Conservation (phyloP, 129 eudicot genomes). For the Glebionis coronaria region DNA sequence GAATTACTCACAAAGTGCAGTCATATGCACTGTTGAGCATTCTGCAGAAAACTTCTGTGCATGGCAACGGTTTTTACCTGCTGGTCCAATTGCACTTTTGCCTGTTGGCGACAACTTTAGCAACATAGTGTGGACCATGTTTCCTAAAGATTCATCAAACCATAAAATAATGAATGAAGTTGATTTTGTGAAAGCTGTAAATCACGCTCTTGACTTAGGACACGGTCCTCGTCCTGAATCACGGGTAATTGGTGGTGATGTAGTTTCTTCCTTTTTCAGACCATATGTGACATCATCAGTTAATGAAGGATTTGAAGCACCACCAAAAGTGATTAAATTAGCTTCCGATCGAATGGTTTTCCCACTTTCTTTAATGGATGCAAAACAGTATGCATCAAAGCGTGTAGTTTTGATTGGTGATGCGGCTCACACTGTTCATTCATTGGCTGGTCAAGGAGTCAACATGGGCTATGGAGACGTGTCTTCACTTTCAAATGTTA, state of each 20-base stretch:
- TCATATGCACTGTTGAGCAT: slow-evolving; percentile 91
- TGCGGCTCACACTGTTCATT: slow-evolving; percentile 98
- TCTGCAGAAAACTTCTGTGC: slow-evolving; percentile 57
- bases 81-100: slow-evolving; percentile 93
- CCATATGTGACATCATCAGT: slow-evolving; percentile 45
- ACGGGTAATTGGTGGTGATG: slow-evolving; percentile 31
- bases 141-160: slow-evolving; percentile 69
- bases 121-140: slow-evolving; percentile 99
- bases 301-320: slow-evolving; percentile 62
- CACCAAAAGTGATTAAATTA: slow-evolving; percentile 63
- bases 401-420: slow-evolving; percentile 85
- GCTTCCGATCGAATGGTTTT: slow-evolving; percentile 84
- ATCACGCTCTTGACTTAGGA: slow-evolving; percentile 73
- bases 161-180: slow-evolving; percentile 59
- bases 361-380: slow-evolving; percentile 86
- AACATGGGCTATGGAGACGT: slow-evolving; percentile 98
- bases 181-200: slow-evolving; percentile 70
- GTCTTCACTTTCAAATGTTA: slow-evolving; percentile 57
- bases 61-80: slow-evolving; percentile 93
- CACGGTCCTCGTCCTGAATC: slow-evolving; percentile 83
- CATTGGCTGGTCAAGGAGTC: slow-evolving; percentile 99
- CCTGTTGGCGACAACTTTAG: slow-evolving; percentile 88
- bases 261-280: slow-evolving; percentile 47
- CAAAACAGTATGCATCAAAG: slow-evolving; percentile 52
- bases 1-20: slow-evolving; percentile 89